Base-by-base conservation (phyloP, 768 basidiomycete species). In the Serendipita vermifera region DNA sequence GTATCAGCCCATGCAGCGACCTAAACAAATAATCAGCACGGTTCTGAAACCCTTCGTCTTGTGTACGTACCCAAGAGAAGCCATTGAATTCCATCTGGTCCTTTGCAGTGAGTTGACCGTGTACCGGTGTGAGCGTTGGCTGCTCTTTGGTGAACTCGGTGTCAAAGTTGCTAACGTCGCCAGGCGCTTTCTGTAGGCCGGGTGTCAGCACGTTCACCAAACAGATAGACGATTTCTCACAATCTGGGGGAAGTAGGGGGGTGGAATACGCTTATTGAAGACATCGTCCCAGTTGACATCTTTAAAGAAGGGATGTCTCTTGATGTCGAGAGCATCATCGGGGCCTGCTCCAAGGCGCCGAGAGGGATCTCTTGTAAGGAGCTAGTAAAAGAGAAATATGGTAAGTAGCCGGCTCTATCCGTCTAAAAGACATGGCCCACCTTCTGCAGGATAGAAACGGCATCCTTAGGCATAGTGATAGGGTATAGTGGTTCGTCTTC, bases 401-500 rank as follows among this genome's bases (percentile, higher is more conserved):
- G 33, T 5, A 11, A 51, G 13, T 15, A 5, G 36, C 13, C 11
- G 22, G 20, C 14, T 29, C 17, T 7, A 11, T 24, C 22, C 5
- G 26, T 57, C 2, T 24, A 59, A 36, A 64, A 29, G 55, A 36
- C 59, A 38, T 31, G 38, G 41, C 68, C 55, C 61, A 91, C 93
- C 78, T 92, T 92, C 66, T 96, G 92, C 57, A 99, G 65, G 60
- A 98, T 87, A 17, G 90, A 90, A 40, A 98, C 93, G 5, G 92
- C 92, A 64, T 98, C 94, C 55, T 90, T 77, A 5, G 93, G 96
- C 96, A 99, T 99, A 4, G 96, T 97, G 62, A 99, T 98, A 2
- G 96, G 96, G 70, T 98, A 99, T 59, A 99, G 67, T 26, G 93
- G 94, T 67, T 98, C 96, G 65, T 99, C 96, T 69, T 98, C 96